phyloP scores from a whole-genome alignment of 2,329 filamentous ascomycete genomes.

The Penicillium olsonii region DNA sequence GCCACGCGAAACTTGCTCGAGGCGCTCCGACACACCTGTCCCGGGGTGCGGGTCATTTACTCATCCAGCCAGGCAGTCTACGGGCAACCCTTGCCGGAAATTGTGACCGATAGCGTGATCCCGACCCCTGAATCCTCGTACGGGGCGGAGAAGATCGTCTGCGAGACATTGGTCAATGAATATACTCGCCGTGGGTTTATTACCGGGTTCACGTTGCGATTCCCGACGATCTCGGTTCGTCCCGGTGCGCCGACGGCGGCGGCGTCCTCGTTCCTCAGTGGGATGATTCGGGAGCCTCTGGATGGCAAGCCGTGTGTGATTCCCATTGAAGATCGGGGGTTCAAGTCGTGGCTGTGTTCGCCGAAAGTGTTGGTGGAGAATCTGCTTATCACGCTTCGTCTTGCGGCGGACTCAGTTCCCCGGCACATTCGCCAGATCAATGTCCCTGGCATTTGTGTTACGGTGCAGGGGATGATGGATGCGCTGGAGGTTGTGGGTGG shows the following conservation, averaged over 20 bases:
- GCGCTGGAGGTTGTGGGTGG: slow-evolving; percentile 58
- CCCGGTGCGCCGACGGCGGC: slow-evolving; percentile 62
- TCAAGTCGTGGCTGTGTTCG: slow-evolving; percentile 57
- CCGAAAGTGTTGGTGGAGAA: slow-evolving; percentile 57
- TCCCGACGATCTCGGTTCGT: slow-evolving; percentile 64
- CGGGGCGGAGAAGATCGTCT: slow-evolving; percentile 64
- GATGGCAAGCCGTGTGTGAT: slow-evolving; percentile 57
- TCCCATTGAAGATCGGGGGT: slow-evolving; percentile 52
- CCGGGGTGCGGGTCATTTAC: slow-evolving; percentile 61
- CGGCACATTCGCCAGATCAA: slow-evolving; percentile 56
- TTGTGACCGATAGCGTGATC: slow-evolving; percentile 53
- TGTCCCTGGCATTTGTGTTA: slow-evolving; percentile 57
- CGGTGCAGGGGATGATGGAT: slow-evolving; percentile 58
- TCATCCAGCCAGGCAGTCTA: slow-evolving; percentile 65
- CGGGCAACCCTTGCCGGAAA: slow-evolving; percentile 57
- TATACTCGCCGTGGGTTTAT: slow-evolving; percentile 61
- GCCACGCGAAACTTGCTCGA: slow-evolving; percentile 59
- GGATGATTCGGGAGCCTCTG: slow-evolving; percentile 66
- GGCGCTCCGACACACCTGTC: slow-evolving; percentile 50
- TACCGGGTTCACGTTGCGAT: slow-evolving; percentile 59
- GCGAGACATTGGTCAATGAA: slow-evolving; percentile 64
- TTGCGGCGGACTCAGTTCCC: slow-evolving; percentile 42
- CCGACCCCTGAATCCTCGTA: slow-evolving; percentile 65
- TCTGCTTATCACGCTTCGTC: slow-evolving; percentile 52
- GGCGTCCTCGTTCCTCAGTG: slow-evolving; percentile 63